A percentile compares a stretch with the other conserved stretches of the same genome.
Evolutionary conservation across 805 yeast species (phyloP).

Genomic region (Lipomyces orientalis): DNA sequence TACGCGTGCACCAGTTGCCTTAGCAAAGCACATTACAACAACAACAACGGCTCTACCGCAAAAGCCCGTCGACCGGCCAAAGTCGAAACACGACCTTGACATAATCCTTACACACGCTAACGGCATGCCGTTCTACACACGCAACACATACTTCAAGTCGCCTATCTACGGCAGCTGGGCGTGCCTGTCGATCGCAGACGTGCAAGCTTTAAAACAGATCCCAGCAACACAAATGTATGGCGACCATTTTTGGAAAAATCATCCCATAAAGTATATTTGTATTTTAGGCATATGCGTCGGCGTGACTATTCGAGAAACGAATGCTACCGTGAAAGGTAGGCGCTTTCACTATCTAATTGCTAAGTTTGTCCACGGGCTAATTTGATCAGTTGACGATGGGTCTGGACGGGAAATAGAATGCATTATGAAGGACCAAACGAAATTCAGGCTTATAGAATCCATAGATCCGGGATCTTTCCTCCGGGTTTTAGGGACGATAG

Average conservation of each 20-base stretch:
- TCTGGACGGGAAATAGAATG: slow-evolving; percentile 11
- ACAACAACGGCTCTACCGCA: background rate
- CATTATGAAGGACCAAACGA: background rate
- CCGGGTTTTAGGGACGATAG: slow-evolving; percentile 6
- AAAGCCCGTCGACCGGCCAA: background rate
- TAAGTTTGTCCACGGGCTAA: background rate
- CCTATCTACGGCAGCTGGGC: background rate
- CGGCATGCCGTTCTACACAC: slow-evolving; percentile 12
- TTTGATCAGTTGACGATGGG: slow-evolving; percentile 15
- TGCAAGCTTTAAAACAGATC: background rate
- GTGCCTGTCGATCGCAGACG: slow-evolving; percentile 6
- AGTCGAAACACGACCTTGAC: background rate
- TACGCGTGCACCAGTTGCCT: background rate
- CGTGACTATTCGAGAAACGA: slow-evolving; percentile 4
- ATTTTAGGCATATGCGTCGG: slow-evolving; percentile 20
- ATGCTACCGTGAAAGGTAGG: background rate
- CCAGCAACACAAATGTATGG: background rate
- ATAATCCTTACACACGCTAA: background rate
- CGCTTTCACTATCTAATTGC: background rate
- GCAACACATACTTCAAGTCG: slow-evolving; percentile 5
- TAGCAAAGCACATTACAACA: background rate
- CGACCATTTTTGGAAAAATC: slow-evolving; percentile 29
- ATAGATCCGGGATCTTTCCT: slow-evolving; percentile 3
- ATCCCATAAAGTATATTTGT: slow-evolving; percentile 23
- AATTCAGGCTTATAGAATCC: background rate